These are phyloP conservation scores for Ichthyophthirius multifiliis DNA, from an alignment of 169 alveolate genomes.

Conservation along the genomic window DNA sequence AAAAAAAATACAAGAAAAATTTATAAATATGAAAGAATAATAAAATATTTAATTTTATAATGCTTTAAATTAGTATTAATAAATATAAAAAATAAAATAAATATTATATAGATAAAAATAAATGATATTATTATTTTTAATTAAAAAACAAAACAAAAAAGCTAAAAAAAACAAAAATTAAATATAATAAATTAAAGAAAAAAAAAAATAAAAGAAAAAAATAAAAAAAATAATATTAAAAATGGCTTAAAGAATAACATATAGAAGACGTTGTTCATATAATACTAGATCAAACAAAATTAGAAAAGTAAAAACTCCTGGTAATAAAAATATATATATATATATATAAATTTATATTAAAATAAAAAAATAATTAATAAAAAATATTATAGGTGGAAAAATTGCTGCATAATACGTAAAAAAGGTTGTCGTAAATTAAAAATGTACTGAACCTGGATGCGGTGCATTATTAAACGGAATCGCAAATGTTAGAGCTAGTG, in stretches of 20 bases:
- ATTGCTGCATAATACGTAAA: conserved; percentile 20
- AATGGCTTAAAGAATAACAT: conserved; percentile 88
- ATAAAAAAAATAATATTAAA: no score
- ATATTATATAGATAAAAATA: no score
- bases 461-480: conserved; percentile 39
- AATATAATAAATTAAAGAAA: no score
- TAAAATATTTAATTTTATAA: no score
- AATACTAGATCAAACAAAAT: conserved; percentile 87
- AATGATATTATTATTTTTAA: no score
- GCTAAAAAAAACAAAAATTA: no score
- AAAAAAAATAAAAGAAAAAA: no score
- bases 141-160: no score
- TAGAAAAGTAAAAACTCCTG: conserved; percentile 90
- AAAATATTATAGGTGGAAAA: conserved; percentile 28
- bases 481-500: conserved; percentile 39
- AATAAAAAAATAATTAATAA: not conserved
- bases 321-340: no score
- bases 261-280: conserved; percentile 85
- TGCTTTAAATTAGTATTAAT: no score
- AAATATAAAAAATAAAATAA: no score
- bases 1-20: not conserved
- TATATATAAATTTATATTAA: no score
- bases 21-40: not conserved
- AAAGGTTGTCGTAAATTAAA: not conserved
- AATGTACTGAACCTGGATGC: conserved; percentile 48